These are phyloP conservation scores for Penicillium argentinense DNA, from an alignment of 495 filamentous ascomycete species.

Conservation along the genomic window DNA sequence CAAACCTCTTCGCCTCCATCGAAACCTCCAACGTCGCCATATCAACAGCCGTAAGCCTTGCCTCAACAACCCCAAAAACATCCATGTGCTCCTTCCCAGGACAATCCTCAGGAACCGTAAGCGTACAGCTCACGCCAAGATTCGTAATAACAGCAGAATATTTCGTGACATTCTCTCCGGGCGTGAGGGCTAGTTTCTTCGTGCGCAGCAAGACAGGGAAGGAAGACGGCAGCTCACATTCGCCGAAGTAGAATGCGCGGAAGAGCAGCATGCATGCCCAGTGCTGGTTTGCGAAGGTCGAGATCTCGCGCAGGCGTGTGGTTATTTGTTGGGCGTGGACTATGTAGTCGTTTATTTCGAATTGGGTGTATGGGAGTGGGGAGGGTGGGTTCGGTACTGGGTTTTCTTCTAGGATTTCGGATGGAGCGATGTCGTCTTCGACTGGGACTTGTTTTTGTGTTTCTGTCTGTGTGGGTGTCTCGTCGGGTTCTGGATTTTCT, in stretches of 20 bases:
- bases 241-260: conserved; percentile 73
- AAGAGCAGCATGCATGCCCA: conserved; percentile 72
- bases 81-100: conserved; percentile 32
- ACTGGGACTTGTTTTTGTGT: too few species aligned
- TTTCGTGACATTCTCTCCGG: conserved; percentile 28
- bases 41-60: conserved; percentile 58
- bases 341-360: conserved; percentile 52
- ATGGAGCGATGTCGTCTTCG: too few species aligned
- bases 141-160: conserved; percentile 32
- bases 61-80: conserved; percentile 54
- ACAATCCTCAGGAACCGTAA: conserved; percentile 28
- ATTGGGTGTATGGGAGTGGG: conserved; percentile 63
- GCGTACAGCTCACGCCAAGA: conserved; percentile 32
- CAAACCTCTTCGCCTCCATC: conserved; percentile 51
- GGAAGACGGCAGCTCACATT: conserved; percentile 61
- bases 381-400: neutral
- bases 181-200: conserved; percentile 30
- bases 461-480: too few species aligned
- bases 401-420: neutral
- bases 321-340: conserved; percentile 29
- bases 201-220: conserved; percentile 55
- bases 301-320: conserved; percentile 33
- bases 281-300: conserved; percentile 41
- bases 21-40: conserved; percentile 46
- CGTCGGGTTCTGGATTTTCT: too few species aligned